phyloP scores from a whole-genome alignment of 2,329 filamentous ascomycete genomes.

The Cercospora citrullina region DNA sequence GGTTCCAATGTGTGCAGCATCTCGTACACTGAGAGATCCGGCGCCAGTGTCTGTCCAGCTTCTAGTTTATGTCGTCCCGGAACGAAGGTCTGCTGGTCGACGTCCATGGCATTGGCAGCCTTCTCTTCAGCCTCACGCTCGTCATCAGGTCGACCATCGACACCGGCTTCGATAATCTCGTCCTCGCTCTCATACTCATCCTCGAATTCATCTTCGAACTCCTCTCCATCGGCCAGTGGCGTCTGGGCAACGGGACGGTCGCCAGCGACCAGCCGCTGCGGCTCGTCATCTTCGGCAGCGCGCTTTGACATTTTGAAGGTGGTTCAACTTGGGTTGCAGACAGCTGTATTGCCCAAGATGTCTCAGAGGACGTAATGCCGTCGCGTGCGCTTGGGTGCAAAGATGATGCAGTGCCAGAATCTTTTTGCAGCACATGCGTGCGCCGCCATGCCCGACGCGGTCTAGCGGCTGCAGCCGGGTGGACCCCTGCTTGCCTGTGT shows the following conservation, averaged over 20 bases:
- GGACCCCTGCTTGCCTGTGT: not conserved
- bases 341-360: constrained; percentile 33
- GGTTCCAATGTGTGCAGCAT: constrained; percentile 95
- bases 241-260: constrained; percentile 56
- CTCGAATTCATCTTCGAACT: constrained; percentile 95
- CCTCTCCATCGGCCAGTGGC: constrained; percentile 57
- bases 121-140: constrained; percentile 89
- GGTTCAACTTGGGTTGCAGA: constrained; percentile 30
- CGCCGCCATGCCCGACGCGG: not conserved
- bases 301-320: constrained; percentile 59
- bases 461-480: not conserved
- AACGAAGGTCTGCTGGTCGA: constrained; percentile 93
- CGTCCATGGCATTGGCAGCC: constrained; percentile 77
- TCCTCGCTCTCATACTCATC: constrained; percentile 89
- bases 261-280: constrained; percentile 60
- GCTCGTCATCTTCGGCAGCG: constrained; percentile 54
- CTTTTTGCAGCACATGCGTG: constrained; percentile 6
- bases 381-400: constrained; percentile 21
- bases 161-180: constrained; percentile 86
- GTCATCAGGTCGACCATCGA: constrained; percentile 87
- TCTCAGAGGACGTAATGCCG: constrained; percentile 29
- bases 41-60: constrained; percentile 84
- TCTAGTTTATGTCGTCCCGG: constrained; percentile 90
- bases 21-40: constrained; percentile 92
- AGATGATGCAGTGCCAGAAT: constrained; percentile 1